Evolutionary conservation across 2,329 filamentous ascomycete genomes (phyloP), one percentile per base, ranked within the genome.

Genomic region (Exutisphaerella laricina): DNA sequence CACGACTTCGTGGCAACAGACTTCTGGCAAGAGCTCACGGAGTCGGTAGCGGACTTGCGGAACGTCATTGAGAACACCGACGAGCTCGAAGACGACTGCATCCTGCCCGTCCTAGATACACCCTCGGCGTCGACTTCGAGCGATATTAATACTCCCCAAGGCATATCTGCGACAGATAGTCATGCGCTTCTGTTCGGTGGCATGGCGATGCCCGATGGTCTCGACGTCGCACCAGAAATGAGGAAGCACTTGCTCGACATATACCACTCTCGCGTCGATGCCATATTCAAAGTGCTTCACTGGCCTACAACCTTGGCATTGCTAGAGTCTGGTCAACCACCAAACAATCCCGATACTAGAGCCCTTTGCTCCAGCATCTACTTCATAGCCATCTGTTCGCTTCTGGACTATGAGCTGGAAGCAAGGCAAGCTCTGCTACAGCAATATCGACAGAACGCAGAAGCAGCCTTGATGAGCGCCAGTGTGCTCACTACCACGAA

Each of bases 211-310:
- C n/a, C 31, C 18, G 31, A 32, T 6, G 18, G 22, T 13, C 8
- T 17, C 6, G 17, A 16, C 10, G 29, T 14, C n/a, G 20, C 31
- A 9, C 17, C 26, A 2, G 28, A 10, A 12, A 17, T 37, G 21
- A 42, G 28, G 17, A 14, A 21, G 10, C 18, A 22, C 9, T 17
- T 45, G 7, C 21, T 45, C 3, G 18, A 29, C 7, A 37, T 43
- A 4, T 48, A 42, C 32, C 13, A 34, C 5, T 16, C 44, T 12
- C 38, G 46, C 12, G 42, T 48, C 18, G 46, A 48, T 18, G 6
- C 32, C 16, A 33, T 45, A 7, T 45, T 48, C 46, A 45, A 45
- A 29, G 31, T 38, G 4, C 21, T 48, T 2, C 46, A 48, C 29
- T 48, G 41, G 46, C 46, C 46, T 1, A 32, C 41, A 13, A 43